A percentile compares a stretch with the other conserved stretches of the same genome.
phyloP scores from a whole-genome alignment of 805 yeast genomes.

The Saturnispora dispora region DNA sequence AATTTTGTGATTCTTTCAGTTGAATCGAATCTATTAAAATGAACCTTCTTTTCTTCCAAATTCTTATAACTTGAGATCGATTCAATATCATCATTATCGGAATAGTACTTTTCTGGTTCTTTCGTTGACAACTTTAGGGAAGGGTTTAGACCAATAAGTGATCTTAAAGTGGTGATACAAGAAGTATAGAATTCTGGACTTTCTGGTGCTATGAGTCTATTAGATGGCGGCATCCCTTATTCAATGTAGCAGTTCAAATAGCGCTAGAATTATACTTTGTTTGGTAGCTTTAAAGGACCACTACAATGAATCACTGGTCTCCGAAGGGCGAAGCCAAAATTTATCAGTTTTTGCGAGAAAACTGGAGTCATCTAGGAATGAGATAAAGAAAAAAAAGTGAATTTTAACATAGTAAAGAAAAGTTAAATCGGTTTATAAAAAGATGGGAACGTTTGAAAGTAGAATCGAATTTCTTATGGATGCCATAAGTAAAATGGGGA shows the following conservation, averaged over 20 bases:
- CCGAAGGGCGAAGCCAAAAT: neutral
- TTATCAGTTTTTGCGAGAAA: neutral
- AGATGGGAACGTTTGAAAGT: neutral
- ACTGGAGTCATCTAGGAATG: neutral
- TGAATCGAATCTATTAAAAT: conserved; percentile 20
- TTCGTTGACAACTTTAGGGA: neutral
- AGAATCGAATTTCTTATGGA: too few species aligned
- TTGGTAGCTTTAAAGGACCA: neutral
- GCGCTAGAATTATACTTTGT: neutral
- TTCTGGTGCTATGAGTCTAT: neutral
- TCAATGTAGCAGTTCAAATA: neutral
- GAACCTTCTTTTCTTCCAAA: neutral
- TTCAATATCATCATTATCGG: neutral
- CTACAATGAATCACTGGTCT: neutral
- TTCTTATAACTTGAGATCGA: neutral
- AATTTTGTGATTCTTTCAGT: conserved; percentile 31
- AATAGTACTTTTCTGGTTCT: neutral
- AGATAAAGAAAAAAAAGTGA: neutral
- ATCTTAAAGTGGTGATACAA: conserved; percentile 8
- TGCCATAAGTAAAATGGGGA: neutral
- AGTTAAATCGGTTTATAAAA: neutral
- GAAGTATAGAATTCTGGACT: conserved; percentile 11
- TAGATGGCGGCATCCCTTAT: conserved; percentile 2
- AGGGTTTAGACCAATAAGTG: conserved; percentile 3
- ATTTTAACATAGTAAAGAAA: neutral